These are phyloP conservation scores for Solanum sejunctum DNA, from an alignment of 257 asterid genomes.

Conservation along the genomic window DNA sequence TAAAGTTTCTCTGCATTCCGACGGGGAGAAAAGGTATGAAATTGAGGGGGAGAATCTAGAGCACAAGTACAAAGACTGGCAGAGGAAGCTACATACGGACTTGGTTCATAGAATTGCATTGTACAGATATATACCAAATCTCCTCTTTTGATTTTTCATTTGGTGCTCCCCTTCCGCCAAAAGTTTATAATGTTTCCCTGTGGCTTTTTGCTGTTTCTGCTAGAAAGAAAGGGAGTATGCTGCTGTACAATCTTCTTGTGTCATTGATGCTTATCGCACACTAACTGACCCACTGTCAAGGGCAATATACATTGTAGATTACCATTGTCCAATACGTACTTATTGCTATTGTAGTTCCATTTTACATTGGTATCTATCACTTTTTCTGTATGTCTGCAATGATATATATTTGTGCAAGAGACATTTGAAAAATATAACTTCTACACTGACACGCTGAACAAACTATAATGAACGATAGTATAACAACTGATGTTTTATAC, in stretches of 20 bases:
- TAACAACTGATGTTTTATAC: no score
- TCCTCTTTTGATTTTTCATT: background rate
- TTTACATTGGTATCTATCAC: background rate
- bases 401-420: no score
- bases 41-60: no score
- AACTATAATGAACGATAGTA: no score
- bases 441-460: no score
- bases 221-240: conserved; percentile 88
- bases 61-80: conserved; percentile 60
- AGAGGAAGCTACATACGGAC: conserved; percentile 96
- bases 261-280: conserved; percentile 78
- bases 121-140: background rate
- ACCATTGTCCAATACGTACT: background rate
- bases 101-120: conserved; percentile 21
- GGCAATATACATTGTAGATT: conserved; percentile 70
- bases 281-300: conserved; percentile 65
- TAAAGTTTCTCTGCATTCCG: no score
- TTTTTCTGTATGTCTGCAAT: no score
- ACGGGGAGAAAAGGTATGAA: no score
- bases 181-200: background rate
- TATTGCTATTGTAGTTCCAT: background rate
- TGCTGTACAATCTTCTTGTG: conserved; percentile 90
- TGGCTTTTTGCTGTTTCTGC: conserved; percentile 5
- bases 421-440: no score
- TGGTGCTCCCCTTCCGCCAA: background rate